Conservation (phyloP, 495 filamentous ascomycete species). For the Penicillium tannophilum region DNA sequence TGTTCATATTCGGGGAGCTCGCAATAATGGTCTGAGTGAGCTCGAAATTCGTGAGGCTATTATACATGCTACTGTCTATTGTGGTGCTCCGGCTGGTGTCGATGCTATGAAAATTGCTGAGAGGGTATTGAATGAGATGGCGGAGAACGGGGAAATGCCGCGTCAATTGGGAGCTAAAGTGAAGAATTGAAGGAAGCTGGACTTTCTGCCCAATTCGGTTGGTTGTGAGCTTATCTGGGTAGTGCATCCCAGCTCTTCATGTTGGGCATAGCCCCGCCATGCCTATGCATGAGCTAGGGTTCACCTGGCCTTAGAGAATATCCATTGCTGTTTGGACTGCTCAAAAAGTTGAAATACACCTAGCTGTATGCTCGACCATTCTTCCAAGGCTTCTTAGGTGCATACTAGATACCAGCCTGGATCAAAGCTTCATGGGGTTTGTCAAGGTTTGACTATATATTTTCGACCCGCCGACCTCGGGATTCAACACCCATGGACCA, state of each 20-base stretch:
- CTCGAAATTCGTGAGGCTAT: conserved; percentile 56
- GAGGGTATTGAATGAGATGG: conserved; percentile 20
- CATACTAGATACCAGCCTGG: too few species aligned
- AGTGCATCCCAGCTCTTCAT: neutral
- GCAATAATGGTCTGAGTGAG: conserved; percentile 50
- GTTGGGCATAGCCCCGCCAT: too few species aligned
- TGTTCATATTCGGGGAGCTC: conserved; percentile 50
- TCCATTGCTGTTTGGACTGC: too few species aligned
- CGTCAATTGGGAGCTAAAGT: conserved; percentile 11
- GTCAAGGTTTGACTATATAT: too few species aligned
- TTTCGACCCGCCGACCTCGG: too few species aligned
- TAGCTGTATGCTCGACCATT: too few species aligned
- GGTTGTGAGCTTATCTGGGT: neutral
- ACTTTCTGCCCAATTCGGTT: neutral
- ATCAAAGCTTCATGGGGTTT: too few species aligned
- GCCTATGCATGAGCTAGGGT: too few species aligned
- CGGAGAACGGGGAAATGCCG: conserved; percentile 18
- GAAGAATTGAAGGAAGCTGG: neutral
- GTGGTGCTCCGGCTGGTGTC: conserved; percentile 46
- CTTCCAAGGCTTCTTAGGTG: too few species aligned
- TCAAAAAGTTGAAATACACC: too few species aligned
- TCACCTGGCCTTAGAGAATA: too few species aligned
- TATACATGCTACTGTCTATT: conserved; percentile 48
- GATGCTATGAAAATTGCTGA: conserved; percentile 28
- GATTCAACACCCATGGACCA: too few species aligned